Evolutionary conservation across 2,329 filamentous ascomycete species (phyloP), one percentile per base, ranked within the genome.

Genomic region (Botryotinia calthae): DNA sequence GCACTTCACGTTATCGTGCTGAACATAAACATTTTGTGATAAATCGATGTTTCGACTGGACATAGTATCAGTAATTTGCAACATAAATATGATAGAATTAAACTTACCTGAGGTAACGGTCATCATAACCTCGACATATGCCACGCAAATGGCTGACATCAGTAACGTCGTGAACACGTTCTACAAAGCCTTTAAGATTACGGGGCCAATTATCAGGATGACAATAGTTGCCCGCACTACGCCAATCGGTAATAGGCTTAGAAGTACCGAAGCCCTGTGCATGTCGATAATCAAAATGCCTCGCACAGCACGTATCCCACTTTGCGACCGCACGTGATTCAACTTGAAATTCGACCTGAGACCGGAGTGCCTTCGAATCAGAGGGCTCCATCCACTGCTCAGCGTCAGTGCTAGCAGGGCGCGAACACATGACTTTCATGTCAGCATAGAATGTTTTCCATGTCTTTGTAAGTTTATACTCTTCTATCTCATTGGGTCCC

Each of bases 1-100:
- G 58, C 86, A 84, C 0, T 82, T 81, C 0, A 80, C 80, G 2
- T 74, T 81, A 68, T 88, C 85, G 1, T 81, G 81, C 18, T 86
- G 85, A 22, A 91, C 84, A 77, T 93, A 90, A 14, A 93, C 85
- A 70, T 94, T 94, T 78, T 95, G 93, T 9, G 90, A 92, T 0
- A 93, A 82, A 73, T 95, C 90, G 76, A 89, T 85, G 51, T 88
- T 82, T 79, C 20, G 81, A 78, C 79, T 87, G 85, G 85, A 82
- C 6, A 63, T 72, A 54, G 72, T 46, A 62, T 75, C 61, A 76
- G 74, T 68, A 76, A 16, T 56, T 70, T 71, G 28, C 71, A 22
- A 28, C 7, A 25, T 58, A 7, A 40, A 42, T 40, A 34, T 65
- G 42, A 34, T 44, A 34, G 70, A 69, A 40, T 37, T n/a, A n/a